Percentiles rank a stretch among this genome's conserved stretches.
phyloP scores from a whole-genome alignment of 768 basidiomycete species.

The Aureoboletus auriporus region DNA sequence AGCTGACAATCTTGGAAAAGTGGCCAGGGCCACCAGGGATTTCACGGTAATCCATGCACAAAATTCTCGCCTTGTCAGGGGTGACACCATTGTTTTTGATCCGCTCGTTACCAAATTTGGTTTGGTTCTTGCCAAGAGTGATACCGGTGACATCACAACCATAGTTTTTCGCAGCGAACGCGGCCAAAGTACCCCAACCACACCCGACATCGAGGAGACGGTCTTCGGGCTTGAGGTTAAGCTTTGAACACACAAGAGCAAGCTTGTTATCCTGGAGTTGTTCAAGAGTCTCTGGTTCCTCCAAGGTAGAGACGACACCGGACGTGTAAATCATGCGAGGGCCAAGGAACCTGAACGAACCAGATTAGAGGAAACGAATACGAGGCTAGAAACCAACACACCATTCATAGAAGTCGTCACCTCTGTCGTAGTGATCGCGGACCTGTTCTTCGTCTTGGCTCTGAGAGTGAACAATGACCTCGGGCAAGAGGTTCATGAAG shows the following conservation, averaged over 20 bases:
- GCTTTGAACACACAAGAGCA: conserved; percentile 90
- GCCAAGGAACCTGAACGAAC: conserved; percentile 71
- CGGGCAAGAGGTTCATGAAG: conserved; percentile 82
- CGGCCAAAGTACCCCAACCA: conserved; percentile 95
- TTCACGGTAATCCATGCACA: conserved; percentile 92
- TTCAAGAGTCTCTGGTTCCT: conserved; percentile 78
- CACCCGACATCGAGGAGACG: conserved; percentile 82
- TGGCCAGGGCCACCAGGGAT: conserved; percentile 72
- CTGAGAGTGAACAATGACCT: conserved; percentile 88
- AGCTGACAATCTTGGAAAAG: conserved; percentile 90
- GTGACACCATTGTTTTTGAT: conserved; percentile 75
- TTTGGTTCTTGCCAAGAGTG: conserved; percentile 88
- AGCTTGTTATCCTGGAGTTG: conserved; percentile 98
- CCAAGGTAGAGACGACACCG: conserved; percentile 74
- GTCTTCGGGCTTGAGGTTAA: conserved; percentile 84
- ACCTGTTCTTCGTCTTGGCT: conserved; percentile 94
- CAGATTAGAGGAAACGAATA: neutral
- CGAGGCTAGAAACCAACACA: neutral
- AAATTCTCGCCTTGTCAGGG: conserved; percentile 75
- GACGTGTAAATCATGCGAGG: conserved; percentile 98
- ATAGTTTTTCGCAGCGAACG: conserved; percentile 96
- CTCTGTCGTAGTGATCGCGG: conserved; percentile 93
- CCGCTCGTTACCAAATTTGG: conserved; percentile 87
- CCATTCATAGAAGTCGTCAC: conserved; percentile 96
- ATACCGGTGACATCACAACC: conserved; percentile 95